Percentiles rank a stretch among this genome's conserved stretches.
Conservation (phyloP, 192 early-diverging fungal genomes). For the Coemansia sp. region DNA sequence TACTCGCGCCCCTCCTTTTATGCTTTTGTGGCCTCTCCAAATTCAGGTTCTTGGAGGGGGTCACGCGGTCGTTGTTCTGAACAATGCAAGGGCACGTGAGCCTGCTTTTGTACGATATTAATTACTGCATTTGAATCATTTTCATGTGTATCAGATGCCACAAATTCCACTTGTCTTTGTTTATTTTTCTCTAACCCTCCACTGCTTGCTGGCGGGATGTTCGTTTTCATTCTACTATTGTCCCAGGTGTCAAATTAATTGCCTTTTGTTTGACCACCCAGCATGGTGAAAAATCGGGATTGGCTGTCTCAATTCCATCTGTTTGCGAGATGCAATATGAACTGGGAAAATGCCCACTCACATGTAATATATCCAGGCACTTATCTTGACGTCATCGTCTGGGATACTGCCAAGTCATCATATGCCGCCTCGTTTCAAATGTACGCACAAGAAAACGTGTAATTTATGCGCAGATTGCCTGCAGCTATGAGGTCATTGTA, state of each 20-base stretch:
- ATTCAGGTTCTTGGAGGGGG: conserved; percentile 1
- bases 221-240: neutral
- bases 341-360: neutral
- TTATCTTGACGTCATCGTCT: conserved; percentile 6
- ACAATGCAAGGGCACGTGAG: conserved; percentile 24
- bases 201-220: neutral
- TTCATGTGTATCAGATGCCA: conserved; percentile 1
- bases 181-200: neutral
- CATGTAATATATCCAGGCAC: neutral
- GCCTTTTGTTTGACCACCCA: neutral
- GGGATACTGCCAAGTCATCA: conserved; percentile 3
- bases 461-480: conserved; percentile 4
- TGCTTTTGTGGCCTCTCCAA: neutral
- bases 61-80: conserved; percentile 7
- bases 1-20: neutral
- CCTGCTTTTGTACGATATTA: conserved; percentile 15
- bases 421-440: neutral
- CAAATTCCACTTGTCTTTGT: neutral
- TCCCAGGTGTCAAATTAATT: conserved; percentile 10
- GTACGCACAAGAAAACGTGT: neutral
- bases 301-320: conserved; percentile 12
- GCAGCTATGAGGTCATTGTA: neutral
- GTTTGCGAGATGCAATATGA: neutral
- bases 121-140: conserved; percentile 9
- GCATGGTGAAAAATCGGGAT: neutral